These are phyloP conservation scores for Saccharomyces paradoxus DNA, from an alignment of 805 yeast species.

Conservation along the genomic window DNA sequence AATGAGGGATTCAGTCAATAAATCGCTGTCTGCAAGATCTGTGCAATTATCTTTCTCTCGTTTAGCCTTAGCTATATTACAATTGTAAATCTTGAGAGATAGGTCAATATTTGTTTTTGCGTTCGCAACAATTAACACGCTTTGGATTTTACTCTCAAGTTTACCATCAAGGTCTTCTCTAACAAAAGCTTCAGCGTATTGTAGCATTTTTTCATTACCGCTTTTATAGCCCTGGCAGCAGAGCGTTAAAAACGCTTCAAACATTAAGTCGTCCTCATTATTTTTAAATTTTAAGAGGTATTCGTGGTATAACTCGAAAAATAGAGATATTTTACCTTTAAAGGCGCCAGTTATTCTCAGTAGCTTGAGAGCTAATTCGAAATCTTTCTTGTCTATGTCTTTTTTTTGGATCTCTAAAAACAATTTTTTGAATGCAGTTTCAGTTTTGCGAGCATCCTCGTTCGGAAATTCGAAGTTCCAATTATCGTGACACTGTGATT, in stretches of 20 bases:
- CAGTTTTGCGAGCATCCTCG: conserved; percentile 1
- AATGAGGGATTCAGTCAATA: conserved; percentile 41
- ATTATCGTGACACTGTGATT: neutral
- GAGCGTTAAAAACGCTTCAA: conserved; percentile 34
- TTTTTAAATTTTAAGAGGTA: conserved; percentile 34
- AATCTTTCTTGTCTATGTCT: conserved; percentile 29
- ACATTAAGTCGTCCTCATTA: conserved; percentile 36
- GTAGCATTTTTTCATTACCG: conserved; percentile 24
- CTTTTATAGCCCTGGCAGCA: conserved; percentile 35
- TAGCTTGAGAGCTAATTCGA: conserved; percentile 14
- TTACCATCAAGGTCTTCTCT: conserved; percentile 19
- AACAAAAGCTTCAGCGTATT: conserved; percentile 34
- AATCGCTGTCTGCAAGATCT: conserved; percentile 35
- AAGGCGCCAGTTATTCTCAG: conserved; percentile 17
- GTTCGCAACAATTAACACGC: conserved; percentile 36
- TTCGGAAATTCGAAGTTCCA: neutral
- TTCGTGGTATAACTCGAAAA: conserved; percentile 34
- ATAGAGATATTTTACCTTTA: conserved; percentile 17
- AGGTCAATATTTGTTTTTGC: conserved; percentile 34
- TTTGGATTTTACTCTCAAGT: conserved; percentile 31
- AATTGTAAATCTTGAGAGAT: conserved; percentile 39
- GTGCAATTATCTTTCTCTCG: conserved; percentile 24
- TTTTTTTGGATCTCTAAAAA: conserved; percentile 26
- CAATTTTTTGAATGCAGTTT: conserved; percentile 8
- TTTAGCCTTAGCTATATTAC: conserved; percentile 35